phyloP scores from a whole-genome alignment of 1,139 yeast species.

The Geotrichum citri-aurantii region DNA sequence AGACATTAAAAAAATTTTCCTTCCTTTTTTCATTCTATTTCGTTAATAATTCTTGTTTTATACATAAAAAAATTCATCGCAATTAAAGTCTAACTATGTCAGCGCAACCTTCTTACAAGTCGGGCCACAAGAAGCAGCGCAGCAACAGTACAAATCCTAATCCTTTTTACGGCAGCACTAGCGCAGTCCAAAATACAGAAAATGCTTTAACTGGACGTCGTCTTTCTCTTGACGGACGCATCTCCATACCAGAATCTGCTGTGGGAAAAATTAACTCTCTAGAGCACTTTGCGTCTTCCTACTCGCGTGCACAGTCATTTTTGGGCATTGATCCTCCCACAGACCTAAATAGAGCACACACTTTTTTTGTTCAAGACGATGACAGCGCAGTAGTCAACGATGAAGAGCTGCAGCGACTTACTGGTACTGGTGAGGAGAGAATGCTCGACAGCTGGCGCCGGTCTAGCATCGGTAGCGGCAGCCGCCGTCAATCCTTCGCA shows the following conservation, averaged over 20 bases:
- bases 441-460: not conserved
- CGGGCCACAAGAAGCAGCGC: not conserved
- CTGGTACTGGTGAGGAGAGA: not conserved
- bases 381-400: not conserved
- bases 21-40: not conserved
- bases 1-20: too few relatives aligned
- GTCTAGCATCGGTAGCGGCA: not conserved
- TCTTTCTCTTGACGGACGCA: not conserved
- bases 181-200: not conserved
- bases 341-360: slow-evolving; percentile 39
- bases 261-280: slow-evolving; percentile 49
- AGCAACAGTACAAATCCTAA: not conserved
- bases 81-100: not conserved
- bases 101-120: not conserved
- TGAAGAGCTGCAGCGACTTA: not conserved
- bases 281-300: slow-evolving; percentile 73
- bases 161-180: not conserved
- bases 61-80: not conserved
- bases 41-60: not conserved
- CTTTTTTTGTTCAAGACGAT: slow-evolving; percentile 40
- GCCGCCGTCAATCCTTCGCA: not conserved
- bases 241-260: not conserved
- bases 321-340: slow-evolving; percentile 45
- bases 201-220: not conserved
- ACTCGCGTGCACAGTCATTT: slow-evolving; percentile 70